A percentile compares a stretch with the other conserved stretches of the same genome.
These are phyloP conservation scores for Leccinum broughii DNA, from an alignment of 768 basidiomycete genomes.

Conservation along the genomic window DNA sequence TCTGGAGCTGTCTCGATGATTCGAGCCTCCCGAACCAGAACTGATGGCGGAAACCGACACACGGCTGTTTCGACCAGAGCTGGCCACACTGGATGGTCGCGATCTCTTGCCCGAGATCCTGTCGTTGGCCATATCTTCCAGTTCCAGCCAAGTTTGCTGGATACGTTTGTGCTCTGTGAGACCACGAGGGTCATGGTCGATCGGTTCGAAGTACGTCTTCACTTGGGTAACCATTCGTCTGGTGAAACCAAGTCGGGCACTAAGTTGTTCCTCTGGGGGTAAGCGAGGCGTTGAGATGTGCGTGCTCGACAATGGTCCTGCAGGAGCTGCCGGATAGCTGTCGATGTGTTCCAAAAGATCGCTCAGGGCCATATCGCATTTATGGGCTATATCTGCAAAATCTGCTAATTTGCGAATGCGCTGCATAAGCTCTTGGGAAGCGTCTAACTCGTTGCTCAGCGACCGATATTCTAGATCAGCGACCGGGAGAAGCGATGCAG, in stretches of 20 bases:
- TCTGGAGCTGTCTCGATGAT: constrained; percentile 13
- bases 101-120: constrained; percentile 60
- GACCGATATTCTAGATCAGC: constrained; percentile 63
- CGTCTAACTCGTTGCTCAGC: constrained; percentile 58
- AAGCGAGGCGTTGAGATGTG: constrained; percentile 42
- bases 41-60: constrained; percentile 47
- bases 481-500: constrained; percentile 38
- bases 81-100: constrained; percentile 62
- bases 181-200: constrained; percentile 63
- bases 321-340: constrained; percentile 68
- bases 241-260: constrained; percentile 64
- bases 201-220: constrained; percentile 38
- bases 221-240: constrained; percentile 50
- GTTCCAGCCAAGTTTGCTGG: constrained; percentile 76
- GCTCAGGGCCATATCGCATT: constrained; percentile 76
- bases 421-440: constrained; percentile 47
- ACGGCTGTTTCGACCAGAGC: constrained; percentile 62
- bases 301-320: constrained; percentile 50
- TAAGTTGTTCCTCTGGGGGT: constrained; percentile 68
- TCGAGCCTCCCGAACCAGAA: constrained; percentile 23
- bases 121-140: constrained; percentile 80
- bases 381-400: constrained; percentile 48
- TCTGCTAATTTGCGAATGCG: constrained; percentile 55
- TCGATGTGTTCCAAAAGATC: constrained; percentile 86
- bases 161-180: constrained; percentile 62